These are phyloP conservation scores for Canna indica DNA, from an alignment of 176 grass and related monocot genomes.

Conservation along the genomic window DNA sequence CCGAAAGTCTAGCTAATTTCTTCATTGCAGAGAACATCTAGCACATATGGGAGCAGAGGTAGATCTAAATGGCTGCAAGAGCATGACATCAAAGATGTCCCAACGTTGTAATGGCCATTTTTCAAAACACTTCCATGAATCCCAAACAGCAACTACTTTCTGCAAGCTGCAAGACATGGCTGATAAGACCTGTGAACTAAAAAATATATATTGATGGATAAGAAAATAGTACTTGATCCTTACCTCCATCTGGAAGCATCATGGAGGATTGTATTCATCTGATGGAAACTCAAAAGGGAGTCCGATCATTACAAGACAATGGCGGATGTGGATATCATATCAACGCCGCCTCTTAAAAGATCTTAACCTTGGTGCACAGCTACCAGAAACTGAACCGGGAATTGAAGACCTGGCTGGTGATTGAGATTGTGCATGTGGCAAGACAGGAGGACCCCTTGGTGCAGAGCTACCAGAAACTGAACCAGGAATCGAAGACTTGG, in stretches of 20 bases:
- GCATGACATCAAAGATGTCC: too few relatives aligned
- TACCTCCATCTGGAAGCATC: not conserved
- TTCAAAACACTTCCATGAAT: not conserved
- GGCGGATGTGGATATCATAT: slow-evolving; percentile 5
- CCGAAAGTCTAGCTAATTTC: not conserved
- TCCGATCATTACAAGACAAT: not conserved
- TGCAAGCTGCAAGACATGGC: not conserved
- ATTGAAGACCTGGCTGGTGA: slow-evolving; percentile 11
- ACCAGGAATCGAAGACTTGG: slow-evolving; percentile 12
- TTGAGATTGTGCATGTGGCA: slow-evolving; percentile 7
- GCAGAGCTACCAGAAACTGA: slow-evolving; percentile 12
- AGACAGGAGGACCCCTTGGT: slow-evolving; percentile 15
- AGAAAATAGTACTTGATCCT: not conserved
- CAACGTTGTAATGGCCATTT: not conserved
- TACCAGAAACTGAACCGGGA: slow-evolving; percentile 16
- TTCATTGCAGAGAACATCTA: not conserved
- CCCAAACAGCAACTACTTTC: not conserved
- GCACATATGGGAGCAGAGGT: not conserved
- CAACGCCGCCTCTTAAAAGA: slow-evolving; percentile 62
- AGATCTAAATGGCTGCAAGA: not conserved
- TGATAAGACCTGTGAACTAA: not conserved
- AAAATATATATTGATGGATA: not conserved
- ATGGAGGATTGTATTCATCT: not conserved
- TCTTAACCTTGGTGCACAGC: slow-evolving; percentile 15
- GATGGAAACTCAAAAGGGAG: not conserved